Base-by-base conservation (phyloP, 352 stramenopile species). In the Globisporangium spinosum region DNA sequence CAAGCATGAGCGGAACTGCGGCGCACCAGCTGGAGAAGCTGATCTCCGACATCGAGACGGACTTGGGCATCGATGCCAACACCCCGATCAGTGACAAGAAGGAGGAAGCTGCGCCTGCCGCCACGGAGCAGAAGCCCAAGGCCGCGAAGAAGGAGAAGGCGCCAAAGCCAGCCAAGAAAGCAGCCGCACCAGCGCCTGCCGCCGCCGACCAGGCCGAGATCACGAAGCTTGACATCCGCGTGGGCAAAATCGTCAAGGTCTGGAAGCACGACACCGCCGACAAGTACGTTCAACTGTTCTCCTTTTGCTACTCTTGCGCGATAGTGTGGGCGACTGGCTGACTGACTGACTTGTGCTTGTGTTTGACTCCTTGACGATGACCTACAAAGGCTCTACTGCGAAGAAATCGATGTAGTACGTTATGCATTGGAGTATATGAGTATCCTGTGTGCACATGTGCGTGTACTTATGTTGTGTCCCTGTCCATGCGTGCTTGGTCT, bases 171-270 rank as follows among this genome's bases (percentile, higher is more conserved):
- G 71, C 74, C 51, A 86, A 85, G 68, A 80, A 79, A 62, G 68
- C 76, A 58, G 88, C 90, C 75, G 76, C 72, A 2, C 72, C 82
- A 32, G 35, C 66, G 10, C 20, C 58, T 23, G 75, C 76, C 23
- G 79, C 73, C 69, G 70, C 76, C 10, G 84, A 90, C 51, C 86
- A 96, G 70, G 75, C 87, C 1, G 88, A 96, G 70, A 94, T 97
- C 77, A 95, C 90, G 65, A 97, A 97, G 75, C 79, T 97, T 34
- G 89, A 97, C 77, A 97, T 98, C 67, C 89, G 90, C 64, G 91
- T 98, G 40, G 91, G 91, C 32, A 80, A 94, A 66, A 97, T 98
- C 74, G 78, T 94, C 66, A 97, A 97, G 67, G 89, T 95, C 54
- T 97, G 90, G 90, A 95, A 96, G 75, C 91, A 97, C 76, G 88